Conservation (phyloP, 2,329 filamentous ascomycete species). For the Madurella fahalii region DNA sequence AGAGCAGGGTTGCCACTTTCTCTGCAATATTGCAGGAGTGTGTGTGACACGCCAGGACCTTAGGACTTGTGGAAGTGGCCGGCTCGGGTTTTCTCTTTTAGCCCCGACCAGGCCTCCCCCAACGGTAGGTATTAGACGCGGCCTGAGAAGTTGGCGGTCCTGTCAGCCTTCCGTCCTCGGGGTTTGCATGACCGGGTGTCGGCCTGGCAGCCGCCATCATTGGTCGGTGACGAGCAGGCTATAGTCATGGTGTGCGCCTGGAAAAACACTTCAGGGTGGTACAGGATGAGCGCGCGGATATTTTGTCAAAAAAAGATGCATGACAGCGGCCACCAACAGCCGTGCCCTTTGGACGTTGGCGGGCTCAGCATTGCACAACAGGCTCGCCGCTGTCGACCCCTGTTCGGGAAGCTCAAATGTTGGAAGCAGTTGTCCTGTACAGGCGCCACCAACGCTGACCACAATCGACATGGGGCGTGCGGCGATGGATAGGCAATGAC, state of each 20-base stretch:
- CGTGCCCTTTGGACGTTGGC: no score
- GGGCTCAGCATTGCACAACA: no score
- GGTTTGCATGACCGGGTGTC: slow-evolving; percentile 15
- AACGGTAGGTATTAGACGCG: not conserved
- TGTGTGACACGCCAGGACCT: slow-evolving; percentile 8
- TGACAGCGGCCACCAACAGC: slow-evolving; percentile 7
- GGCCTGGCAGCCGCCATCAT: slow-evolving; percentile 10
- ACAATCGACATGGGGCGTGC: not conserved
- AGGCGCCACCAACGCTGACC: slow-evolving; percentile 13
- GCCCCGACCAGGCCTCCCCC: slow-evolving; percentile 1
- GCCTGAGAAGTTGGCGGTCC: no score
- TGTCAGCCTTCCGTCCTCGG: no score
- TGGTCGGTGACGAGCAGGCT: slow-evolving; percentile 20
- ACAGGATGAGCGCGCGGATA: slow-evolving; percentile 24
- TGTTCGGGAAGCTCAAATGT: not conserved
- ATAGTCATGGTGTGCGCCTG: slow-evolving; percentile 21
- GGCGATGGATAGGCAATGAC: not conserved
- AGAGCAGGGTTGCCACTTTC: slow-evolving; percentile 9
- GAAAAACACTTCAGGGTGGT: slow-evolving; percentile 20
- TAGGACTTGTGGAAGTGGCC: slow-evolving; percentile 1
- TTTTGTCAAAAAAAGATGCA: slow-evolving; percentile 19
- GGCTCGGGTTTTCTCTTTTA: not conserved
- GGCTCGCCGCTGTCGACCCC: not conserved
- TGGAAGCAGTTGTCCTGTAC: not conserved
- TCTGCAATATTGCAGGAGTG: slow-evolving; percentile 13